Evolutionary conservation across 768 basidiomycete genomes (phyloP), one percentile per base, ranked within the genome.

Genomic region (Filobasidium floriforme): DNA sequence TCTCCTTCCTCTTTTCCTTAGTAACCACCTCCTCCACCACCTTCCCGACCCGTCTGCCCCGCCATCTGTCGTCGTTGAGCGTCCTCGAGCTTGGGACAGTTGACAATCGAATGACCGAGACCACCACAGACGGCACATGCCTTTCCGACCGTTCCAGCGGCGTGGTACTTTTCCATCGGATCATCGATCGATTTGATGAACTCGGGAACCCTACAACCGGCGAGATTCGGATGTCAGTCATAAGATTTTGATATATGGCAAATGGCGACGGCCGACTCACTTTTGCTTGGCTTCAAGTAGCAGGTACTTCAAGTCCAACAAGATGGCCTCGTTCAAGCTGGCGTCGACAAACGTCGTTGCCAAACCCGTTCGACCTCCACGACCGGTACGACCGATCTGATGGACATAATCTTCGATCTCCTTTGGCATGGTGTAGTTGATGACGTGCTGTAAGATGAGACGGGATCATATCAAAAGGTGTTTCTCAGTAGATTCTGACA

Each of bases 401-500:
- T 99, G 96, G 60, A 98, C 94, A 73, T 99, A 99, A 78, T 99
- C 96, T 68, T 99, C 96, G 69, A 99, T 99, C 81, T 99, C 96
- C 79, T 98, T 99, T 0, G 96, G 96, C 96, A 99, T 98, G 37
- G 89, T 87, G 78, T 93, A 99, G 69, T 97, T 98, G 79, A 99
- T 97, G 75, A 98, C 93, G 77, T 97, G 96, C 73, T 97, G 92
- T 7, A 40, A 29, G 14, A 37, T 9, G 32, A 9, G 12, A 5
- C 46, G 12, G 12, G 12, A 18, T 14, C 9, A 3, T 37, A 9
- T 37, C 32, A 37, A 9, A 37, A 37, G 32, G 9, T 9, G 32
- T 9, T 37, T 37, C 32, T 9, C 32, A 37, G 9, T 9, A 37
- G 9, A 37, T 3, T 37, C 32, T 37, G 3, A 9, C 9, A 37